A percentile compares a stretch with the other conserved stretches of the same genome.
Evolutionary conservation across 495 filamentous ascomycete species (phyloP).

Genomic region (Neurospora sp.): DNA sequence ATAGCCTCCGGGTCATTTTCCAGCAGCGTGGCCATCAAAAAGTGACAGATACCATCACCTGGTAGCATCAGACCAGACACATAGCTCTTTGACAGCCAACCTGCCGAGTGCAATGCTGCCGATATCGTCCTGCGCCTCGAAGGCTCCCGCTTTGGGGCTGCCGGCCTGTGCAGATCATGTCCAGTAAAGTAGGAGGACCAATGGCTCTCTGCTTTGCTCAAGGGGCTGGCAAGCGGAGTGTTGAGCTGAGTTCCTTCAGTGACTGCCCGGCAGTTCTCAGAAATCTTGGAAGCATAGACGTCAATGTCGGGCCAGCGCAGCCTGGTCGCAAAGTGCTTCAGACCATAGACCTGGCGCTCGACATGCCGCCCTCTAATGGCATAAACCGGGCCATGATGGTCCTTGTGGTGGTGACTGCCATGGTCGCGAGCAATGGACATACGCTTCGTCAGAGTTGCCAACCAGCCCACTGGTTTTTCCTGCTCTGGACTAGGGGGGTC

Average conservation of each 20-base stretch:
- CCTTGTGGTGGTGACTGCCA: conserved; percentile 20
- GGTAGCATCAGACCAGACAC: conserved; percentile 71
- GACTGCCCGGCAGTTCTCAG: conserved; percentile 28
- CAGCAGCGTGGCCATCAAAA: conserved; percentile 67
- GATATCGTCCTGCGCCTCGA: conserved; percentile 28
- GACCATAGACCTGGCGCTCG: conserved; percentile 42
- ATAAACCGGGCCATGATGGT: conserved; percentile 26
- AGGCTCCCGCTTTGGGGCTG: conserved; percentile 16
- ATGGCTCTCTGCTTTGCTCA: conserved; percentile 23
- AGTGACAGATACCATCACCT: conserved; percentile 60
- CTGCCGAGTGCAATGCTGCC: conserved; percentile 41
- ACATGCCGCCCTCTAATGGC: conserved; percentile 35
- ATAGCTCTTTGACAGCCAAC: conserved; percentile 78
- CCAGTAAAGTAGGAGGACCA: conserved; percentile 31
- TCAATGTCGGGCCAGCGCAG: conserved; percentile 46
- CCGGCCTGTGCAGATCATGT: neutral
- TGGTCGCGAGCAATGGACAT: conserved; percentile 33
- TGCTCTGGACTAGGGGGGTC: conserved; percentile 21
- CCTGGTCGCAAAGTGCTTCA: conserved; percentile 48
- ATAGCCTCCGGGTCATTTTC: conserved; percentile 65
- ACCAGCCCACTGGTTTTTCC: conserved; percentile 35
- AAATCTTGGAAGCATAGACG: conserved; percentile 26
- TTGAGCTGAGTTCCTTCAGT: conserved; percentile 31
- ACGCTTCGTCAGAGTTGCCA: conserved; percentile 43
- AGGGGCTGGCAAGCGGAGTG: conserved; percentile 28